phyloP scores from a whole-genome alignment of 805 yeast genomes.

The Citeromyces nyonsensis region DNA sequence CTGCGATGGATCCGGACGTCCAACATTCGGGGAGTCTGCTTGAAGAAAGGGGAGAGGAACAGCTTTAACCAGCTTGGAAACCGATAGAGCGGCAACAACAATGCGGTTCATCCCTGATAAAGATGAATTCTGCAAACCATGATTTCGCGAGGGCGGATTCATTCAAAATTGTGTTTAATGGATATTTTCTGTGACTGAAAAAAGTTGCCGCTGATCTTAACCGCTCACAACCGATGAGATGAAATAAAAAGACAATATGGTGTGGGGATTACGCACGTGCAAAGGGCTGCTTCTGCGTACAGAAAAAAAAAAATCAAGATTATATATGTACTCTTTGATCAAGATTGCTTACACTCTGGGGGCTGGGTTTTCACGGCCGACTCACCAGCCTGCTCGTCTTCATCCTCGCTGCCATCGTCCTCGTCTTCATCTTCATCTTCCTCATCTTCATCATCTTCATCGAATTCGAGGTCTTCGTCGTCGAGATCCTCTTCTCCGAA shows the following conservation, averaged over 20 bases:
- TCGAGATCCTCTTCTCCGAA: constrained; percentile 35
- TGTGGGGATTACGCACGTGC: background rate
- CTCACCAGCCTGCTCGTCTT: constrained; percentile 18
- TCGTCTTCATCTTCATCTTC: constrained; percentile 49
- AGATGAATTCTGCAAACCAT: too few relatives aligned
- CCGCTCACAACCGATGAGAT: background rate
- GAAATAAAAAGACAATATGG: background rate
- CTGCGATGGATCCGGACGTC: background rate
- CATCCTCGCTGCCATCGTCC: constrained; percentile 40
- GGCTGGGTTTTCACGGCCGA: constrained; percentile 38
- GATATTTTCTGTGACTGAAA: too few relatives aligned
- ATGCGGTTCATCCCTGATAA: background rate
- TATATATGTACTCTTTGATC: background rate
- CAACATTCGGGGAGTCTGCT: background rate
- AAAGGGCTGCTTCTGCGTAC: too few relatives aligned
- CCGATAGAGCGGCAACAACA: background rate
- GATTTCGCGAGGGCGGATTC: too few relatives aligned
- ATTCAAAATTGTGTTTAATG: too few relatives aligned
- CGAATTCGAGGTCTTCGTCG: constrained; percentile 46
- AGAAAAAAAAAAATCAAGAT: background rate
- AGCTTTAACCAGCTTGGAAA: background rate
- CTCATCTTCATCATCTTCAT: constrained; percentile 44
- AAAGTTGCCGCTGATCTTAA: too few relatives aligned
- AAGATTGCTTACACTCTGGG: constrained; percentile 57
- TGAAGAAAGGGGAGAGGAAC: background rate